Evolutionary conservation across 106 monocot genomes (phyloP), one percentile per base, ranked within the genome.

Genomic region (Amphibolis antarctica): DNA sequence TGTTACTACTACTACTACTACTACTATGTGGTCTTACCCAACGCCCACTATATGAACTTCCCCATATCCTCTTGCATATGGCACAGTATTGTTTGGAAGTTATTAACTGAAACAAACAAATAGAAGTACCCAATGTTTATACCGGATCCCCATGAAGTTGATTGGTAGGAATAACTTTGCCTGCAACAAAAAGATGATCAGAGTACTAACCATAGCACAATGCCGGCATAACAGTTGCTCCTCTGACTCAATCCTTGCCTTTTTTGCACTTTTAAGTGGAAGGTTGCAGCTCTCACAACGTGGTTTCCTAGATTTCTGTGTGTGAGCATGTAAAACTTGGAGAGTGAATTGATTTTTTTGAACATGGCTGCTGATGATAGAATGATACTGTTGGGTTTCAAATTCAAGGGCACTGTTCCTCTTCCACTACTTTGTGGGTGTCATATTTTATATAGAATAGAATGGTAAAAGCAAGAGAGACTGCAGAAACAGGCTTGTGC

Each of bases 41-140:
- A 64, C 69, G 81, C 58, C 82, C 84, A 59, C 72, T 77, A 79
- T 85, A 83, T 29, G 84, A 80, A 72, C 84, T 81, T 70, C 78
- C 80, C 96, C 96, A 90, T 55, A 91, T 85, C 74, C 80, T 90
- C 76, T 98, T 90, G 70, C 96, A 98, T 55, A 98, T 86, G 42
- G 84, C 90, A 85, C 96, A 98, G 58, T 87, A 98, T 43, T 86
- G 86, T 59, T 86, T 98, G 53, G 76, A 84, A 42, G 75, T 80
- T 27, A 84, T 66, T 44, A 98, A 70, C 96, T 98, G 77, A 65
- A 79, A 64, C 60, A 12, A 15, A 20, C 44, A 24, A 26, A 43
- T 19, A 46, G 25, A 28, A 47, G n/a, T 5, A 36, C 24, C 25
- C 18, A 20, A n/a, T n/a, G 36, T 12, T 61, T 61, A 55, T 13